phyloP scores from a whole-genome alignment of 139 green algal species.

The Closterium sp. region DNA sequence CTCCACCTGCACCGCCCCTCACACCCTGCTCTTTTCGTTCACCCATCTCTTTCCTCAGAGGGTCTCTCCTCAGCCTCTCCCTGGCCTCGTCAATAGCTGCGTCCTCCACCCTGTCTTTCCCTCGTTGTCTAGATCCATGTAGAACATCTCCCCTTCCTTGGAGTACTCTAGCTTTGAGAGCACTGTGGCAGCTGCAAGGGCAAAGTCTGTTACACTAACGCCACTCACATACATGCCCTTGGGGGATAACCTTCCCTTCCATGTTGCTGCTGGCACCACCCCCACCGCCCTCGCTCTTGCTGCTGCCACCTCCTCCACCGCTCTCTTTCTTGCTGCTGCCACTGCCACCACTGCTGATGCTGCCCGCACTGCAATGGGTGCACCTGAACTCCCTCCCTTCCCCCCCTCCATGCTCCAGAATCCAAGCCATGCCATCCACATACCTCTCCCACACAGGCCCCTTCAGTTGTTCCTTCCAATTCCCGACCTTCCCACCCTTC shows the following conservation, averaged over 20 bases:
- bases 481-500: not conserved
- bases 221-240: not conserved
- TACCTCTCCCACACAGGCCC: not conserved
- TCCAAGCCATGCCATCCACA: not conserved
- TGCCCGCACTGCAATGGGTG: not conserved
- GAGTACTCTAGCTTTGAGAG: not conserved
- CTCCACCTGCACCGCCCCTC: too few species aligned
- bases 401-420: not conserved
- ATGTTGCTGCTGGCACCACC: too few species aligned
- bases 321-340: not conserved
- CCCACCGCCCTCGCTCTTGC: too few species aligned
- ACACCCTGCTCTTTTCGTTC: not conserved
- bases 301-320: too few species aligned
- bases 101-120: not conserved
- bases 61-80: not conserved
- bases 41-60: not conserved
- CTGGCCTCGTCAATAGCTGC: not conserved
- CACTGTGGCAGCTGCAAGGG: not conserved
- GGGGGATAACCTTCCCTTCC: too few species aligned
- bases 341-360: not conserved
- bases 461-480: not conserved
- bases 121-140: not conserved
- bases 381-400: not conserved
- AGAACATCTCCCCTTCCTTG: not conserved
- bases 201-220: not conserved